A percentile compares a stretch with the other conserved stretches of the same genome.
phyloP scores from a whole-genome alignment of 495 filamentous ascomycete species.

The Monascus purpureus region DNA sequence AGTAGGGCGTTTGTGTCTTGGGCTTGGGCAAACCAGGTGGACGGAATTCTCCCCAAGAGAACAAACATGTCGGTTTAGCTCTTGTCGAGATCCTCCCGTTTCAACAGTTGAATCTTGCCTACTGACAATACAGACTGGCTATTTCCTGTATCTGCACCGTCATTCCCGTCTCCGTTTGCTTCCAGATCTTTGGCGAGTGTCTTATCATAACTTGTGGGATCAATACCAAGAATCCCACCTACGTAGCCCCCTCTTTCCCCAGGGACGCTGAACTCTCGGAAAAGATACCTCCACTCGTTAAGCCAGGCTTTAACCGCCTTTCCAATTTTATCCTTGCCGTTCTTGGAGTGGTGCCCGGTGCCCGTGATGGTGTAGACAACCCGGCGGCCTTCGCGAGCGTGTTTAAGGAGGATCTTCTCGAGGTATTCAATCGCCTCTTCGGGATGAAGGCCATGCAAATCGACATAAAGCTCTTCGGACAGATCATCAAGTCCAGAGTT shows the following conservation, averaged over 20 bases:
- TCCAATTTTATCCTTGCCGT: constrained; percentile 96
- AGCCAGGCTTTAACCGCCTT: constrained; percentile 85
- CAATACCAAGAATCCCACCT: constrained; percentile 88
- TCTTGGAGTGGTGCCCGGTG: constrained; percentile 95
- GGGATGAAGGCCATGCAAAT: constrained; percentile 90
- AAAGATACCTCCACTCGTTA: constrained; percentile 91
- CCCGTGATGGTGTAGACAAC: constrained; percentile 93
- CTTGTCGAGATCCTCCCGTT: constrained; percentile 28
- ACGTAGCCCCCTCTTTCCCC: constrained; percentile 70
- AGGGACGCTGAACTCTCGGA: constrained; percentile 88
- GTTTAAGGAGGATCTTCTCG: constrained; percentile 71
- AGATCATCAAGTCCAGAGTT: constrained; percentile 24
- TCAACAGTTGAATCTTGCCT: constrained; percentile 36
- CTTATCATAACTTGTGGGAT: constrained; percentile 80
- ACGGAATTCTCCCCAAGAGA: too few species aligned
- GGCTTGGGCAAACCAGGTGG: too few species aligned
- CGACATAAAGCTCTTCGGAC: constrained; percentile 73
- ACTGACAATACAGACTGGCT: constrained; percentile 17
- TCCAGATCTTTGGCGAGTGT: constrained; percentile 20
- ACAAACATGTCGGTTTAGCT: too few species aligned
- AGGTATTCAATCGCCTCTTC: constrained; percentile 96
- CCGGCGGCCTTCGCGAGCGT: constrained; percentile 48
- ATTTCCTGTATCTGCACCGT: constrained; percentile 8
- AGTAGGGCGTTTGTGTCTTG: too few species aligned
- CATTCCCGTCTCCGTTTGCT: constrained; percentile 10